These are phyloP conservation scores for Morella rubra DNA, from an alignment of 306 rosid species.

Conservation along the genomic window DNA sequence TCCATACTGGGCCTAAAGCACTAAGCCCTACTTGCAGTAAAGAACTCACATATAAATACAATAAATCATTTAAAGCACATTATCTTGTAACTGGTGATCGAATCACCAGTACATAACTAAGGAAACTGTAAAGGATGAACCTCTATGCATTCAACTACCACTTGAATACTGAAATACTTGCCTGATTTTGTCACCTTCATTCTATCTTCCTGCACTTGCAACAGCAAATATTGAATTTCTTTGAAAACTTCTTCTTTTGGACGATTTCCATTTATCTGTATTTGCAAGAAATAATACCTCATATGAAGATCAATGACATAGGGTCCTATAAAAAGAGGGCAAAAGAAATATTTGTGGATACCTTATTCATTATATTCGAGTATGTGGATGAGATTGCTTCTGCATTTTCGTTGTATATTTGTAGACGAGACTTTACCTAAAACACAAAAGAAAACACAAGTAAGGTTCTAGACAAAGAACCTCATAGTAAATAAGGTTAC, in stretches of 20 bases:
- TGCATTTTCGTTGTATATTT: conserved; percentile 77
- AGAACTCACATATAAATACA: neutral
- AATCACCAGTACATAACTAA: too few species aligned
- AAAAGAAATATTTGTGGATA: conserved; percentile 24
- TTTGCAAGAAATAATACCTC: conserved; percentile 18
- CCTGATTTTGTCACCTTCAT: conserved; percentile 44
- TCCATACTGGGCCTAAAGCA: neutral
- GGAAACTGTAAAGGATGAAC: neutral
- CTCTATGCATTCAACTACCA: neutral
- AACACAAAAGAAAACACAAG: conserved; percentile 1
- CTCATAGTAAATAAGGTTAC: neutral
- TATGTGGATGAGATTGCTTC: conserved; percentile 66
- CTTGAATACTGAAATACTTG: conserved; percentile 26
- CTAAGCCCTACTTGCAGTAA: neutral
- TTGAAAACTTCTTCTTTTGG: conserved; percentile 65
- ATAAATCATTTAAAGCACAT: neutral
- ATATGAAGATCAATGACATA: conserved; percentile 9
- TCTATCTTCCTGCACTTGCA: conserved; percentile 53
- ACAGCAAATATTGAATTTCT: conserved; percentile 63
- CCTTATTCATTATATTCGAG: conserved; percentile 67
- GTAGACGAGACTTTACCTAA: conserved; percentile 79
- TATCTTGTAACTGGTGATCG: too few species aligned
- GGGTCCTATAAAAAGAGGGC: conserved; percentile 17
- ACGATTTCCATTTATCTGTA: conserved; percentile 78
- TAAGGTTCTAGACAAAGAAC: conserved; percentile 14